Evolutionary conservation across 805 yeast species (phyloP), one percentile per base, ranked within the genome.

Genomic region (Yamadazyma tumulicola): DNA sequence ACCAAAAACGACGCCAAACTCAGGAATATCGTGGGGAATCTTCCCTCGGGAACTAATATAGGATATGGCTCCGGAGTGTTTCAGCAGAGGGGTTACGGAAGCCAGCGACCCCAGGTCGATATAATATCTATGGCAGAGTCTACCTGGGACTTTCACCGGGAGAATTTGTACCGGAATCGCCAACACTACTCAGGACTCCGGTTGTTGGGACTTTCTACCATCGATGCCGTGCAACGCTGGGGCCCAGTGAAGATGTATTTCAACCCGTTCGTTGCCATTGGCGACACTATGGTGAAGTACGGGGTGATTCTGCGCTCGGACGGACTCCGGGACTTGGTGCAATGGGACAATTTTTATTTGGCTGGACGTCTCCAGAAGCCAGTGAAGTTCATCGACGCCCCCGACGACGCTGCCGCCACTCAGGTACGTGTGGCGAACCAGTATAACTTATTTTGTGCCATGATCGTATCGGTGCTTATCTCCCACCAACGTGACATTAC

Each of bases 11-110:
- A 74, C 23, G 55, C 28, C 3, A 34, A 37, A 10, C 59, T 86
- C 19, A 54, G 68, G 12, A 54, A 67, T 2, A 69, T 83, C 2
- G 48, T 81, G 10, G 24, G 58, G 74, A 58, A 62, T 67, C 29
- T 85, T 85, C 57, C 37, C 3, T 26, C 33, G 2, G 9, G 6
- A 3, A 14, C 29, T 6, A 38, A 39, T n/a, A 32, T 91, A 59
- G 98, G 97, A 0, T 91, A 91, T 57, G 98, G 98, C 2, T 84
- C 95, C 6, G 96, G 96, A 4, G 96, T 93, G 1, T 85, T 93
- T 49, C 71, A 77, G 23, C 98, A 91, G 55, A 49, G 47, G 1
- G 64, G 67, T 4, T 70, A 74, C 43, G 2, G 46, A 46, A 3
- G 29, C 13, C 21, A 16, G 4, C 5, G n/a, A 22, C 81, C 88